These are phyloP conservation scores for Corynespora cassiicola DNA, from an alignment of 2,329 filamentous ascomycete species.

Conservation along the genomic window DNA sequence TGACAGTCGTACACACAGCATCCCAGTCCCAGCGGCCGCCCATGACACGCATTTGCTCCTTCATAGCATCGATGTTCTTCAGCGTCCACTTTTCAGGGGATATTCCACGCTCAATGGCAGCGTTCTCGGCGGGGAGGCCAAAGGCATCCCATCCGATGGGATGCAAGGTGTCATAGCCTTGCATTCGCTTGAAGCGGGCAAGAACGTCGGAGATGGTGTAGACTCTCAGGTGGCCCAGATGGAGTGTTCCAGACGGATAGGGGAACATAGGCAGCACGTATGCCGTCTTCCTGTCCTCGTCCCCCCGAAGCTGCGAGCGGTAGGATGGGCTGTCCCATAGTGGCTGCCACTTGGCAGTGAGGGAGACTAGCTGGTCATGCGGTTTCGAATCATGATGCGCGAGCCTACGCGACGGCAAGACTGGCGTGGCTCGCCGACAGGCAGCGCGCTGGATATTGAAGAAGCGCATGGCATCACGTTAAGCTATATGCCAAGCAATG, in stretches of 20 bases:
- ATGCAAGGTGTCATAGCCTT: constrained; percentile 76
- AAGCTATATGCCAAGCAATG: constrained; percentile 16
- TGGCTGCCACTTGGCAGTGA: constrained; percentile 59
- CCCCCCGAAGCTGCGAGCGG: constrained; percentile 16
- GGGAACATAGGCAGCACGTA: constrained; percentile 94
- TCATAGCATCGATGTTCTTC: constrained; percentile 84
- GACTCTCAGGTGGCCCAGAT: constrained; percentile 85
- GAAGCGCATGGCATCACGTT: constrained; percentile 28
- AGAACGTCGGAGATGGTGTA: constrained; percentile 91
- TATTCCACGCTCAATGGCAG: constrained; percentile 81
- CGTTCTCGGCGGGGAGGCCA: constrained; percentile 89
- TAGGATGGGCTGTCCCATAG: constrained; percentile 48
- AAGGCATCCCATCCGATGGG: constrained; percentile 98
- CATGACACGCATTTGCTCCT: constrained; percentile 78
- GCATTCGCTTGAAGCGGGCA: constrained; percentile 76
- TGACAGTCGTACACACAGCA: constrained; percentile 57
- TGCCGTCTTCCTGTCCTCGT: constrained; percentile 45
- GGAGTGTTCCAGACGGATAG: constrained; percentile 85
- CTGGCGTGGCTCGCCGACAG: constrained; percentile 33
- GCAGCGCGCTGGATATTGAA: constrained; percentile 29
- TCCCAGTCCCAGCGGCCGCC: constrained; percentile 86
- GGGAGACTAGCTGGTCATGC: constrained; percentile 13
- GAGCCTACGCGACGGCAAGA: too few species aligned
- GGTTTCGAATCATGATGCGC: too few species aligned
- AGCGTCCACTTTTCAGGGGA: constrained; percentile 81